Conservation (phyloP, 768 basidiomycete species). For the Neoboletus magnificus region DNA sequence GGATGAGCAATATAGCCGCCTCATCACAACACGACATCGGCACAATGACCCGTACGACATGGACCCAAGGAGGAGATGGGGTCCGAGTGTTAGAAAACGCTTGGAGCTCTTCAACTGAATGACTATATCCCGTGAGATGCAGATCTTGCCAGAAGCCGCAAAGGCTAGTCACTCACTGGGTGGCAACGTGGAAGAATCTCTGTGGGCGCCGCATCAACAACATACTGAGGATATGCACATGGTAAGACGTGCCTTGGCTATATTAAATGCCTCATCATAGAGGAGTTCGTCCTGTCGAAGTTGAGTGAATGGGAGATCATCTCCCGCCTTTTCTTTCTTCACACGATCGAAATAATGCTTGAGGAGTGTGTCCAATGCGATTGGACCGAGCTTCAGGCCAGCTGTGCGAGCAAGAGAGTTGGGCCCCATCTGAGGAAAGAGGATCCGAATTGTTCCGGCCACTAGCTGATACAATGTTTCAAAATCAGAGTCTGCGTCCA, state of each 20-base stretch:
- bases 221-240: neutral
- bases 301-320: constrained; percentile 41
- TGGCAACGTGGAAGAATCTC: constrained; percentile 74
- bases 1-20: constrained; percentile 68
- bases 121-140: constrained; percentile 39
- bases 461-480: neutral
- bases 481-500: neutral
- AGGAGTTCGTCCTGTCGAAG: constrained; percentile 72
- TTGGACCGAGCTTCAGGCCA: constrained; percentile 64
- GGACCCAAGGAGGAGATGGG: constrained; percentile 82
- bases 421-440: constrained; percentile 23
- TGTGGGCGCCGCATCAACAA: constrained; percentile 24
- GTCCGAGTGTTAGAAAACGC: constrained; percentile 78
- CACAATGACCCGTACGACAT: constrained; percentile 64
- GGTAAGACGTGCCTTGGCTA: constrained; percentile 56
- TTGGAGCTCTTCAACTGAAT: constrained; percentile 81
- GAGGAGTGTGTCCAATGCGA: constrained; percentile 74
- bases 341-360: constrained; percentile 79
- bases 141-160: neutral
- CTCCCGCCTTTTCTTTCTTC: constrained; percentile 39
- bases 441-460: neutral
- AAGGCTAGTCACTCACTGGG: constrained; percentile 45
- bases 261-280: constrained; percentile 76
- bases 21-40: constrained; percentile 74
- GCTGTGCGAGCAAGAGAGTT: constrained; percentile 63